Evolutionary conservation across 164 flowering plant species (phyloP).

Genomic region (Stephania japonica): DNA sequence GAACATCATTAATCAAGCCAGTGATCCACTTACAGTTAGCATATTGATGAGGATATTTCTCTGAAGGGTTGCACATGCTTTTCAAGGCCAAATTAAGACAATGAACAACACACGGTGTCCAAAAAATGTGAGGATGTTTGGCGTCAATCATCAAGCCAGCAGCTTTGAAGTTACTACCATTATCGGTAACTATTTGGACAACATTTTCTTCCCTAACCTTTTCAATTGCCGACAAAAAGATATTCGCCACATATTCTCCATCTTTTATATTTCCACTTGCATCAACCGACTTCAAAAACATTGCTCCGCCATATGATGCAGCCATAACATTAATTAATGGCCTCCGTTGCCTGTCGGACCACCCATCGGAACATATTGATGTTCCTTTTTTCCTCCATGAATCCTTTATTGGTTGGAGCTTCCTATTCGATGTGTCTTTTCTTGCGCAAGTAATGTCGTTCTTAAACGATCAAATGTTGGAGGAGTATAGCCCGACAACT

Average conservation of each 20-base stretch:
- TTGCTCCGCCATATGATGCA: not conserved
- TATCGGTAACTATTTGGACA: conserved; percentile 1
- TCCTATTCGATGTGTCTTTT: not conserved
- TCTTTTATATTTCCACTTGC: not conserved
- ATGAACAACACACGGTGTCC: conserved; percentile 7
- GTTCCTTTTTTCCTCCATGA: not conserved
- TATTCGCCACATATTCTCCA: not conserved
- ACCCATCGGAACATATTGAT: conserved; percentile 8
- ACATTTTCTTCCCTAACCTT: not conserved
- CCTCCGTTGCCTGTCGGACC: conserved; percentile 3
- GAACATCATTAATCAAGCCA: not conserved
- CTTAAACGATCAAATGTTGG: not conserved
- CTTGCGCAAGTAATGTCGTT: not conserved
- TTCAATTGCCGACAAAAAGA: not conserved
- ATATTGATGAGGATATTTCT: not conserved
- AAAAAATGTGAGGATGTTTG: conserved; percentile 7
- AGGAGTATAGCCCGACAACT: not conserved
- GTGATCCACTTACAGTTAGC: conserved; percentile 1
- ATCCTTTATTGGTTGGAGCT: not conserved
- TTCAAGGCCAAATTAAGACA: conserved; percentile 2
- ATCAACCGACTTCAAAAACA: conserved; percentile 1
- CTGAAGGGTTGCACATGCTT: no score
- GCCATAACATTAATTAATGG: not conserved
- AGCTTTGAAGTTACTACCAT: not conserved
- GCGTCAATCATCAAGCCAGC: conserved; percentile 1